Evolutionary conservation across 2,329 filamentous ascomycete species (phyloP), one percentile per base, ranked within the genome.

Genomic region (Apiospora sp.): DNA sequence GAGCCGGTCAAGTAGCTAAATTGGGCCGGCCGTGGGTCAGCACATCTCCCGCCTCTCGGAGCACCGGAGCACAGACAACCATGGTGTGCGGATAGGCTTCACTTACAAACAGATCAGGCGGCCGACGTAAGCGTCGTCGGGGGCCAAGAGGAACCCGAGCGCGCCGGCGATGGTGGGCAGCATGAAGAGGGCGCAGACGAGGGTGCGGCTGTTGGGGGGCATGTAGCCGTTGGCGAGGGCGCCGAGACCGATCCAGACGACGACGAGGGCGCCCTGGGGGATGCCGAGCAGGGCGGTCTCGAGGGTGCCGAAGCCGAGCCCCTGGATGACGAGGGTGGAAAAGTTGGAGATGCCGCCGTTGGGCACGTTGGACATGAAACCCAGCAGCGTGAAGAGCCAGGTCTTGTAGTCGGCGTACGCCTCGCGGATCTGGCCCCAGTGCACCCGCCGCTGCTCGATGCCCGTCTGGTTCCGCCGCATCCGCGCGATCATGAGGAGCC

Each of bases 271-370:
- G 7, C 88, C 88, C 64, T 86, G 84, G 0, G 88, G 89, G 43
- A 90, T 90, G 0, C 87, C 88, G 4, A 88, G 82, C 0, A 85
- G 85, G 0, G 87, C 88, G 0, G 88, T 88, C 12, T 82, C 76
- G 0, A 88, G 80, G 0, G 85, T 75, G 68, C 84, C 81, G 2
- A 77, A 75, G 24, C 84, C 84, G 4, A 88, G 79, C 0, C 86
- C 84, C 72, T 88, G 88, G 77, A 89, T 84, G 71, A 90, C 89
- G 37, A 88, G 82, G 72, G 87, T 89, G 51, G 86, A 85, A 74
- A 90, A 90, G 74, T 87, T 89, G 4, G 87, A 84, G 13, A 88
- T 78, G 0, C 88, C 88, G 3, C 87, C 87, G 69, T 85, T 90
- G 74, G 89, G 84, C 1, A 83, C 80, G 75, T 90, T 87, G 72